A percentile compares a stretch with the other conserved stretches of the same genome.
These are phyloP conservation scores for Penicillium psychrosexuale DNA, from an alignment of 2,329 filamentous ascomycete genomes.

Conservation along the genomic window DNA sequence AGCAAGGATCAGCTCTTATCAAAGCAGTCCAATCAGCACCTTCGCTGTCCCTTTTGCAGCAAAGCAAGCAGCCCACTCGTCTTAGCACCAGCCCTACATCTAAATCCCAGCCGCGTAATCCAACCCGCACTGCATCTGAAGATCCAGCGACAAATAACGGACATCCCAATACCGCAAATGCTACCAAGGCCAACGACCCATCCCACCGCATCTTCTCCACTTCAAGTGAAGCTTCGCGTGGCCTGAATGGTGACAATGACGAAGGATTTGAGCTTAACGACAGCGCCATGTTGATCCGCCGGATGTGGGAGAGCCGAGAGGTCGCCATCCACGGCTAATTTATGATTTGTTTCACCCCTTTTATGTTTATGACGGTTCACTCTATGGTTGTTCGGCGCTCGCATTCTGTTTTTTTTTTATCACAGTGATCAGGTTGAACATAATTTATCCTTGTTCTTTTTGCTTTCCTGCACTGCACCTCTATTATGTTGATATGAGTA, in stretches of 20 bases:
- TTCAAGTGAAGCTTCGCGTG: constrained; percentile 32
- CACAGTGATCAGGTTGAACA: constrained; percentile 3
- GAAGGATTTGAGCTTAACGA: constrained; percentile 31
- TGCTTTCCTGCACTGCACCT: neutral
- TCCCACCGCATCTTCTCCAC: constrained; percentile 36
- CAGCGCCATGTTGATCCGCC: constrained; percentile 40
- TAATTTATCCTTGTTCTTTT: neutral
- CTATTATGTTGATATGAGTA: constrained; percentile 2
- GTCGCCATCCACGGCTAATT: constrained; percentile 36
- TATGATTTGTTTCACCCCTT: constrained; percentile 10
- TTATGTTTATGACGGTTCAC: constrained; percentile 18
- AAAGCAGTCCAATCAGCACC: constrained; percentile 38
- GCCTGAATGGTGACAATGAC: constrained; percentile 20
- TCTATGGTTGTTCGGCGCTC: constrained; percentile 15
- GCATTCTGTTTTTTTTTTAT: constrained; percentile 4
- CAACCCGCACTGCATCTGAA: constrained; percentile 24
- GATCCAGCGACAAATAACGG: constrained; percentile 29
- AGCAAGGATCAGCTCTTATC: constrained; percentile 24
- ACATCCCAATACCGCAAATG: constrained; percentile 22
- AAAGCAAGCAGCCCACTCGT: constrained; percentile 20
- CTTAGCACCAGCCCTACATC: constrained; percentile 23
- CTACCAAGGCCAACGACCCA: constrained; percentile 29
- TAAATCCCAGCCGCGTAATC: constrained; percentile 23
- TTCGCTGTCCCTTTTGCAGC: constrained; percentile 31
- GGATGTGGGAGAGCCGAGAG: constrained; percentile 46